These are phyloP conservation scores for Colletotrichum acutatum DNA, from an alignment of 2,329 filamentous ascomycete genomes.

Conservation along the genomic window DNA sequence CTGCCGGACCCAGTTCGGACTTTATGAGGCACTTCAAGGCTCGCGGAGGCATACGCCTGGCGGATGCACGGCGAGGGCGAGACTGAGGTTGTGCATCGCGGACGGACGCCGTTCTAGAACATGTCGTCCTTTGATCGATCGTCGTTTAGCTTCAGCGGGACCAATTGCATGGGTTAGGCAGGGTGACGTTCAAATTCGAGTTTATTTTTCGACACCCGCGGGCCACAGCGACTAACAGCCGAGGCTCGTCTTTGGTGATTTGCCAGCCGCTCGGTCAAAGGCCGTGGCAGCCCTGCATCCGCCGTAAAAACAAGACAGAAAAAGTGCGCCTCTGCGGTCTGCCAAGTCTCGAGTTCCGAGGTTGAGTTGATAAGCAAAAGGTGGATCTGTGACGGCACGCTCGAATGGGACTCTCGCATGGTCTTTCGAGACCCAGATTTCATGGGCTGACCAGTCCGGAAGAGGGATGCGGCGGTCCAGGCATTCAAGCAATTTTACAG, in stretches of 20 bases:
- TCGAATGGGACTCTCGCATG: slow-evolving; percentile 13
- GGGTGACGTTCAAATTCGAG: slow-evolving; percentile 18
- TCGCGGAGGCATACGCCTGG: slow-evolving; percentile 30
- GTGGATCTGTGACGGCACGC: neutral
- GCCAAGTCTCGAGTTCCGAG: neutral
- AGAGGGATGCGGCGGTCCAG: slow-evolving; percentile 3
- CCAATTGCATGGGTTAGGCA: slow-evolving; percentile 21
- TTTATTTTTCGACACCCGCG: neutral
- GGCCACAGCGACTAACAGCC: slow-evolving; percentile 16
- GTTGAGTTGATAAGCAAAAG: slow-evolving; percentile 14
- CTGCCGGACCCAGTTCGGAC: slow-evolving; percentile 29
- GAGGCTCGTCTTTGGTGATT: slow-evolving; percentile 22
- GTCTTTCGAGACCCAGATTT: slow-evolving; percentile 12
- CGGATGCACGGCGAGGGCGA: slow-evolving; percentile 24
- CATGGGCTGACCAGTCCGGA: slow-evolving; percentile 20
- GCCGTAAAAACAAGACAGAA: slow-evolving; percentile 11
- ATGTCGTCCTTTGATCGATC: slow-evolving; percentile 11
- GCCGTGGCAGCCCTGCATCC: slow-evolving; percentile 26
- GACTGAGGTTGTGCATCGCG: slow-evolving; percentile 1
- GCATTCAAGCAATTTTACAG: slow-evolving; percentile 8
- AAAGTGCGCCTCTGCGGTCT: neutral
- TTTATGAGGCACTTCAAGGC: slow-evolving; percentile 31
- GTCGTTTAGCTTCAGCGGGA: slow-evolving; percentile 20
- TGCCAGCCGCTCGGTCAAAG: slow-evolving; percentile 21
- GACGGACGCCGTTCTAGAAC: slow-evolving; percentile 18